Conservation (phyloP, 768 basidiomycete genomes). For the Paxillus rubicundulus region DNA sequence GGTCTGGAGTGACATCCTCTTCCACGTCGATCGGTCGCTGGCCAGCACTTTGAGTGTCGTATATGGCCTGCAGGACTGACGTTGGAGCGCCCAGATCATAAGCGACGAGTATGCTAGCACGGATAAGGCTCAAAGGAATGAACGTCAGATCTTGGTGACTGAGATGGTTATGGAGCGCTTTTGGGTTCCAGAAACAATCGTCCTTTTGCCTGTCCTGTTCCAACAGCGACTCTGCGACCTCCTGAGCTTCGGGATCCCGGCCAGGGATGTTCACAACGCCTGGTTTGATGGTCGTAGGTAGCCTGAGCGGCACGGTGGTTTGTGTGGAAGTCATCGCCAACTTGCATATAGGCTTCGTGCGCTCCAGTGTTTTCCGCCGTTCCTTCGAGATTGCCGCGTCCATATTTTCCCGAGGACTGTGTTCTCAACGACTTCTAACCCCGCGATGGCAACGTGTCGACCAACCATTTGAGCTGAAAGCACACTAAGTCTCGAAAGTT, state of each 20-base stretch:
- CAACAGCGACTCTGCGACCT: conserved; percentile 42
- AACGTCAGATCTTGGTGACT: conserved; percentile 42
- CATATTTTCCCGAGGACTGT: too few relatives aligned
- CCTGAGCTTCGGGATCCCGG: conserved; percentile 41
- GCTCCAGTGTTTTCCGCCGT: too few relatives aligned
- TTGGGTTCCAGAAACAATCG: conserved; percentile 47
- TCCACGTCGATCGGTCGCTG: conserved; percentile 42
- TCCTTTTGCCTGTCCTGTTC: conserved; percentile 46
- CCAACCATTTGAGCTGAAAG: too few relatives aligned
- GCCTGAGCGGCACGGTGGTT: conserved; percentile 3
- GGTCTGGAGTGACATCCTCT: conserved; percentile 27
- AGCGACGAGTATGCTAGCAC: conserved; percentile 48
- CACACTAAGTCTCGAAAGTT: too few relatives aligned
- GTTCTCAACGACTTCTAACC: too few relatives aligned
- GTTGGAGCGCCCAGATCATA: conserved; percentile 55
- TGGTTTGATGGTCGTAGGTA: conserved; percentile 24
- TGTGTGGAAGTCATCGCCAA: not conserved
- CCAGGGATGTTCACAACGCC: conserved; percentile 51
- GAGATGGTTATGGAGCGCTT: conserved; percentile 55
- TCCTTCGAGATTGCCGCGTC: too few relatives aligned
- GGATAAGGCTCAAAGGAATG: not conserved
- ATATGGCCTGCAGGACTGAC: conserved; percentile 46
- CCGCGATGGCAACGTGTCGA: too few relatives aligned
- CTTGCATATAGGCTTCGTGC: too few relatives aligned
- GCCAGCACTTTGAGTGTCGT: conserved; percentile 37